These are phyloP conservation scores for Coniochaeta sp. DNA, from an alignment of 2,329 filamentous ascomycete genomes.

Conservation along the genomic window DNA sequence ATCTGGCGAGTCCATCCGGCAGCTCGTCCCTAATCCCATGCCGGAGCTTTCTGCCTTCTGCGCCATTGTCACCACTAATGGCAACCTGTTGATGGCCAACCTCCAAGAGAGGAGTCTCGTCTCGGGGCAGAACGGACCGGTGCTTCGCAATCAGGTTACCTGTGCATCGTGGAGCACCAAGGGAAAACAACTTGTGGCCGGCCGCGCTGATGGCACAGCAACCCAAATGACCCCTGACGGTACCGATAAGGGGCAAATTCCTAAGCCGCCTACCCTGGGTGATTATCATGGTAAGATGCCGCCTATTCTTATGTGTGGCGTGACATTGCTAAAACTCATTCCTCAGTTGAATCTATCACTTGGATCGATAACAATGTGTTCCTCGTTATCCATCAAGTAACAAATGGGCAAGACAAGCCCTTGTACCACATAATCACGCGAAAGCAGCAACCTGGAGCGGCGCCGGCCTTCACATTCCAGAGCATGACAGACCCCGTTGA, in stretches of 20 bases:
- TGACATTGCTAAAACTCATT: background rate
- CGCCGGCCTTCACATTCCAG: conserved; percentile 59
- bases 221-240: conserved; percentile 81
- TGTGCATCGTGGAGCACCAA: conserved; percentile 87
- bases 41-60: conserved; percentile 65
- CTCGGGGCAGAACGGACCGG: conserved; percentile 49
- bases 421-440: conserved; percentile 76
- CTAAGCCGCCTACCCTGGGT: conserved; percentile 62
- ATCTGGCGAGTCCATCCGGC: conserved; percentile 64
- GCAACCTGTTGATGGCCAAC: conserved; percentile 79
- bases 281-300: conserved; percentile 42
- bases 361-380: conserved; percentile 91
- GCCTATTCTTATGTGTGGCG: background rate
- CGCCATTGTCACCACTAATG: conserved; percentile 72
- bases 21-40: conserved; percentile 74
- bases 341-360: conserved; percentile 61
- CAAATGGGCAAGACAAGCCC: conserved; percentile 53
- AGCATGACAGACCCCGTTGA: conserved; percentile 69
- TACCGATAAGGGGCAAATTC: conserved; percentile 68
- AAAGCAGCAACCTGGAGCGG: conserved; percentile 34
- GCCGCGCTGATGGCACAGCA: conserved; percentile 71
- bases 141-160: conserved; percentile 68
- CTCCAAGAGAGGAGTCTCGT: conserved; percentile 58
- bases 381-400: conserved; percentile 68
- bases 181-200: conserved; percentile 88